Conservation (phyloP, 441 rosid species). For the Euphorbia neoarborescens region DNA sequence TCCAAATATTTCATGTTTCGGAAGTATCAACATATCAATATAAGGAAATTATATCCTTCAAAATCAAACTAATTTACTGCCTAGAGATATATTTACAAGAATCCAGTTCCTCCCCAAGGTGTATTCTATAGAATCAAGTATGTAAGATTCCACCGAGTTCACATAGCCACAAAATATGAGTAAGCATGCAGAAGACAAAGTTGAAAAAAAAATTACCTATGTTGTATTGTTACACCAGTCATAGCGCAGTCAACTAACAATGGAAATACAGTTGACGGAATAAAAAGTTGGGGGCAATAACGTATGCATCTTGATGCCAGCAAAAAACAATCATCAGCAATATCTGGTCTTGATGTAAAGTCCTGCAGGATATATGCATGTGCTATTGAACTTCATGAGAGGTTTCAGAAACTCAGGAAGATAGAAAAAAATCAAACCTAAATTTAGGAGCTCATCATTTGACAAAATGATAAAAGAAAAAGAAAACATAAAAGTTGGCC, state of each 20-base stretch:
- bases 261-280: slow-evolving; percentile 73
- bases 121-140: background rate
- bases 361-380: slow-evolving; percentile 50
- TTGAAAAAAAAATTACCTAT: slow-evolving; percentile 42
- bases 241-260: slow-evolving; percentile 68
- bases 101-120: background rate
- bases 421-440: background rate
- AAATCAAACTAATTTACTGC: background rate
- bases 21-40: background rate
- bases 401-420: background rate
- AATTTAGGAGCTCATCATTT: background rate
- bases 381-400: slow-evolving; percentile 17
- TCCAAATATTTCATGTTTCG: too few species aligned
- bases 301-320: slow-evolving; percentile 97
- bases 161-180: background rate
- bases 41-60: background rate
- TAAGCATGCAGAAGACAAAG: background rate
- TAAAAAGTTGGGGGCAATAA: slow-evolving; percentile 79
- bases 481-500: background rate
- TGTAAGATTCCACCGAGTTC: background rate
- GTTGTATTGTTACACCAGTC: slow-evolving; percentile 88
- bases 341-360: slow-evolving; percentile 84
- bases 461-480: background rate
- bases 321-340: slow-evolving; percentile 92
- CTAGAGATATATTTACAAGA: background rate